Percentiles rank a stretch among this genome's conserved stretches.
These are phyloP conservation scores for Zasmidium citrigriseum DNA, from an alignment of 2,329 filamentous ascomycete species.

Conservation along the genomic window DNA sequence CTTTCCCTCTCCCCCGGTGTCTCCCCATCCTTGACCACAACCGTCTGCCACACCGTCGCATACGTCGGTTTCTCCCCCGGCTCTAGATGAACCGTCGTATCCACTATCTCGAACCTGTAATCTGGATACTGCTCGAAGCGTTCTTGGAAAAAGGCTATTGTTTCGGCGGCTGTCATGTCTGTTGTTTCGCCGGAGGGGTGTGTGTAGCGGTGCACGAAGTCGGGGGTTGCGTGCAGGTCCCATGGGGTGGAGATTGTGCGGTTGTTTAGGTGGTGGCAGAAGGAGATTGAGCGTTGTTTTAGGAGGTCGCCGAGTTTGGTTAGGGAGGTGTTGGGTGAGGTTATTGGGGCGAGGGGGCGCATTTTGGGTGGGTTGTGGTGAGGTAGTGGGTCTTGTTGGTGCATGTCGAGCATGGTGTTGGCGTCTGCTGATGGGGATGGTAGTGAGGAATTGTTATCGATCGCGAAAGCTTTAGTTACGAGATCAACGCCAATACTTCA, in stretches of 20 bases:
- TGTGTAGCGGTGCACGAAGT: background rate
- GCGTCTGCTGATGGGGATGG: too few species aligned
- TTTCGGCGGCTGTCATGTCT: background rate
- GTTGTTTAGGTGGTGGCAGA: background rate
- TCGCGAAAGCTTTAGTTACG: too few species aligned
- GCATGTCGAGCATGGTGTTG: too few species aligned
- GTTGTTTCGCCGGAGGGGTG: background rate
- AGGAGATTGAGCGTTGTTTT: background rate
- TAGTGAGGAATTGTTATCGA: too few species aligned
- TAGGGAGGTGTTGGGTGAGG: background rate
- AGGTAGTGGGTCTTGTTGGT: background rate
- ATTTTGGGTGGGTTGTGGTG: background rate
- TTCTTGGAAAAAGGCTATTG: background rate
- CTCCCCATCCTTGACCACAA: background rate
- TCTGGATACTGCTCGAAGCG: background rate
- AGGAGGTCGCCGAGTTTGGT: background rate
- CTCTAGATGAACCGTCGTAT: background rate
- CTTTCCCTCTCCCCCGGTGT: background rate
- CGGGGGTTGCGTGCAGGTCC: background rate
- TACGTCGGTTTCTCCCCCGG: background rate
- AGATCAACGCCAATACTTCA: too few species aligned
- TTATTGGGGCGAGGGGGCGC: background rate
- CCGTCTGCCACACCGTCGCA: background rate
- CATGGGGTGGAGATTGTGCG: background rate
- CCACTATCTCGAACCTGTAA: background rate